phyloP scores from a whole-genome alignment of 2,329 filamentous ascomycete genomes.

The Orbilia oligospora region DNA sequence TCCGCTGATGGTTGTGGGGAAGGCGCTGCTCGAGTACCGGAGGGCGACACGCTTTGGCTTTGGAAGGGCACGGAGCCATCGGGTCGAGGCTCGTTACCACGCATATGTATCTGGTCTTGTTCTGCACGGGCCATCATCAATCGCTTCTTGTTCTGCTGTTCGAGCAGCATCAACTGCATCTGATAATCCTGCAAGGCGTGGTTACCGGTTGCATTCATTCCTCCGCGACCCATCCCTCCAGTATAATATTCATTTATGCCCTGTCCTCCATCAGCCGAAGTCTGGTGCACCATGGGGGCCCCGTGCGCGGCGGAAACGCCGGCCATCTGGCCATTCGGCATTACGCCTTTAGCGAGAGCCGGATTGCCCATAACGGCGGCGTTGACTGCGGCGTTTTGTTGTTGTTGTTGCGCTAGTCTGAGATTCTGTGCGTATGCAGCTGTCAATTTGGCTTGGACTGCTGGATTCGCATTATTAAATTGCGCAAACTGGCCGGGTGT shows the following conservation, averaged over 20 bases:
- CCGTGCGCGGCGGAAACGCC: conserved; percentile 77
- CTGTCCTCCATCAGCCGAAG: conserved; percentile 74
- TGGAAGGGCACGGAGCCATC: conserved; percentile 69
- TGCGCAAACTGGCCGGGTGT: conserved; percentile 81
- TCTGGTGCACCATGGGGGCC: conserved; percentile 84
- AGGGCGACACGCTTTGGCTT: conserved; percentile 71
- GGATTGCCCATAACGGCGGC: conserved; percentile 55
- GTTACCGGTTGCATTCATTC: conserved; percentile 75
- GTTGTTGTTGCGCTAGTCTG: conserved; percentile 80
- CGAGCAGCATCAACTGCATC: conserved; percentile 88
- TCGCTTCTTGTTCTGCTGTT: conserved; percentile 89
- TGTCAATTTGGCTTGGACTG: conserved; percentile 84
- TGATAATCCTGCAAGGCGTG: conserved; percentile 89
- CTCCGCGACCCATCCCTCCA: conserved; percentile 65
- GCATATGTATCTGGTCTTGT: conserved; percentile 77
- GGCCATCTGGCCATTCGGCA: conserved; percentile 84
- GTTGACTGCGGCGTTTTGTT: conserved; percentile 72
- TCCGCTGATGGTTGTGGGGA: conserved; percentile 79
- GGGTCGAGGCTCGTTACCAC: conserved; percentile 72
- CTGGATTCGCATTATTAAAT: conserved; percentile 70
- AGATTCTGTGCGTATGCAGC: conserved; percentile 89
- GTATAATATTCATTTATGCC: conserved; percentile 65
- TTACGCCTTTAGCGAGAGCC: conserved; percentile 67
- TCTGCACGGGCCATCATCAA: conserved; percentile 84
- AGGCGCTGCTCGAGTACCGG: conserved; percentile 75